phyloP scores from a whole-genome alignment of 441 rosid genomes.

The Adansonia madagascariensis region DNA sequence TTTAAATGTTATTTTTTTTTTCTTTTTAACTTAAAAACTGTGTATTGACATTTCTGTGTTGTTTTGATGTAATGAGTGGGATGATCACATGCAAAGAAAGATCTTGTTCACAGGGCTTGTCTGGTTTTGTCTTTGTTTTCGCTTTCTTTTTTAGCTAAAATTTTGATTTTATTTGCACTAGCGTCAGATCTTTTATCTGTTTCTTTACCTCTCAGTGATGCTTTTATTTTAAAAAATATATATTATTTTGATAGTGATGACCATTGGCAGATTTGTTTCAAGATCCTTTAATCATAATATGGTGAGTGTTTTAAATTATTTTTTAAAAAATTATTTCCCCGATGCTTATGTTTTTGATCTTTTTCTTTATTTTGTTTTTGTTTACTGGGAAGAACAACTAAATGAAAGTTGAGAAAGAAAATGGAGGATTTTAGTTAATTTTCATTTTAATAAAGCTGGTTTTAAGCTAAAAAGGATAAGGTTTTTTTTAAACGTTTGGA shows the following conservation, averaged over 20 bases:
- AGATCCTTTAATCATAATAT: not conserved
- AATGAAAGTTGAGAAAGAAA: slow-evolving; percentile 5
- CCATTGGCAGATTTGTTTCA: slow-evolving; percentile 8
- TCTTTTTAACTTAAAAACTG: not conserved
- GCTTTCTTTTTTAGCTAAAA: slow-evolving; percentile 1
- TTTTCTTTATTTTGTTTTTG: not conserved
- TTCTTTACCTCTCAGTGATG: slow-evolving; percentile 10
- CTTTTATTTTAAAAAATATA: not conserved
- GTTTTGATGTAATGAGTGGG: slow-evolving; percentile 20
- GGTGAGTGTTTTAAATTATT: slow-evolving; percentile 2
- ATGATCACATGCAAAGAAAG: slow-evolving; percentile 31
- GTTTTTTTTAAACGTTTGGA: too few species aligned
- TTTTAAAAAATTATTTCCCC: not conserved
- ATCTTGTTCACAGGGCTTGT: slow-evolving; percentile 14
- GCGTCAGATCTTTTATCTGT: slow-evolving; percentile 30
- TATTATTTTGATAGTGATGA: not conserved
- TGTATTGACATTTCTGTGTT: not conserved
- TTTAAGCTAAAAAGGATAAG: too few species aligned
- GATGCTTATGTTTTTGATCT: not conserved
- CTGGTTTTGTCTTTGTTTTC: slow-evolving; percentile 15
- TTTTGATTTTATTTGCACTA: slow-evolving; percentile 33
- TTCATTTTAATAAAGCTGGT: not conserved
- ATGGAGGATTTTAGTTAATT: not conserved
- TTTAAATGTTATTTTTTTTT: not conserved
- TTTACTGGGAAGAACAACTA: not conserved